Evolutionary conservation across 2,329 filamentous ascomycete species (phyloP).

Genomic region (Cordyceps pruinosa): DNA sequence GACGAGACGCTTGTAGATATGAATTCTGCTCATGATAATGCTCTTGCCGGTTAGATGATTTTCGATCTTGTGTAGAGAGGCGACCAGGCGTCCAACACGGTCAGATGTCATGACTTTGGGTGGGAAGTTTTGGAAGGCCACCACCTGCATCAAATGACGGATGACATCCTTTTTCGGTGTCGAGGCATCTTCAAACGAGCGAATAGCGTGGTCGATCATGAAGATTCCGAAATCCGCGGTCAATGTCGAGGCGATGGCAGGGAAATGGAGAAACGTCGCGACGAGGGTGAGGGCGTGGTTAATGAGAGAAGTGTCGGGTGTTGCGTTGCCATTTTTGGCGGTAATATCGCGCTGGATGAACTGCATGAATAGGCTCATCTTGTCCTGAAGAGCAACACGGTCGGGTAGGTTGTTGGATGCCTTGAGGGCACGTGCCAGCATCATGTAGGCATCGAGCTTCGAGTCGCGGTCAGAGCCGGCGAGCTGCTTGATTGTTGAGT

Average conservation of each 20-base stretch:
- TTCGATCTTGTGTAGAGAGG: slow-evolving; percentile 64
- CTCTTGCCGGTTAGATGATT: slow-evolving; percentile 71
- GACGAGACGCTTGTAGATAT: slow-evolving; percentile 72
- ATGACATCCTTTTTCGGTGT: slow-evolving; percentile 66
- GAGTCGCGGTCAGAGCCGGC: slow-evolving; percentile 64
- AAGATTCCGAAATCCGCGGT: slow-evolving; percentile 73
- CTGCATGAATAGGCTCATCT: slow-evolving; percentile 69
- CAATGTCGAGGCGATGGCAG: slow-evolving; percentile 62
- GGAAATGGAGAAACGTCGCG: slow-evolving; percentile 67
- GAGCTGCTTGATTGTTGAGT: slow-evolving; percentile 76
- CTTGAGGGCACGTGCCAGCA: slow-evolving; percentile 67
- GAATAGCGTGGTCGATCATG: slow-evolving; percentile 73
- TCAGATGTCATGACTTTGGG: slow-evolving; percentile 65
- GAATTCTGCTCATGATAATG: slow-evolving; percentile 67
- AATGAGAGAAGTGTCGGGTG: slow-evolving; percentile 60
- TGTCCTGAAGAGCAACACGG: slow-evolving; percentile 61
- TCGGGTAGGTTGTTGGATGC: slow-evolving; percentile 79
- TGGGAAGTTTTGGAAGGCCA: slow-evolving; percentile 74
- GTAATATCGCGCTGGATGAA: slow-evolving; percentile 80
- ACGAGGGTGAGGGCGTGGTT: slow-evolving; percentile 74
- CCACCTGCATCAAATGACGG: slow-evolving; percentile 71
- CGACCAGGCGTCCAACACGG: slow-evolving; percentile 63
- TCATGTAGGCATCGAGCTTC: slow-evolving; percentile 79
- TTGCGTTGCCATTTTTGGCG: slow-evolving; percentile 48
- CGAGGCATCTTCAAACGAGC: slow-evolving; percentile 59